Evolutionary conservation across 1,284 basidiomycete genomes (phyloP), one percentile per base, ranked within the genome.

Genomic region (Puccinia coronata): DNA sequence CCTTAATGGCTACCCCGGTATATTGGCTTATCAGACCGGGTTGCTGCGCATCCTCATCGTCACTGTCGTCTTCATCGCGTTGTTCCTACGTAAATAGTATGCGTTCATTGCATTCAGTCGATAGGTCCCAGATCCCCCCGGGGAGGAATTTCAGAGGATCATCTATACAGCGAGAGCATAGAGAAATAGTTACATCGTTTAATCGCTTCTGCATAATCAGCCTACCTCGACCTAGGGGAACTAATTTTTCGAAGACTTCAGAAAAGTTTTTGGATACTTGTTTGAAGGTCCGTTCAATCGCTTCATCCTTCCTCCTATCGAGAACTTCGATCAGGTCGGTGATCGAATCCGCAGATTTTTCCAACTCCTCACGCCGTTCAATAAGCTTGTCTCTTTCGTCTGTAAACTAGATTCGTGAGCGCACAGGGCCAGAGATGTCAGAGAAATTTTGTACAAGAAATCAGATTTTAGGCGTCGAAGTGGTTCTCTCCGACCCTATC

Each of bases 231-330:
- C 97, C 97, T 69, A 93, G 93, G 2, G 97, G 96, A 0, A 99
- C 97, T n/a, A 99, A 89, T 86, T 92, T 93, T 87, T 96, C 95
- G 86, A 99, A 99, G 16, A 99, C 95, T 83, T 98, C 94, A 84
- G 94, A 93, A 87, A 99, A 99, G 87, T 98, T 95, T 84, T 91
- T 94, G 23, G 94, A 94, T 1, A 99, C 97, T 86, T 98, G 95
- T 88, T 96, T 97, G 88, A 98, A 99, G 0, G 96, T 99, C 49
- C 95, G 89, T 87, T 98, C 95, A 83, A 99, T 98, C 2, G 97
- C 96, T 86, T 98, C 97, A 85, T 98, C 96, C 87, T 99, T 99
- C 82, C 96, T 90, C 86, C 96, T 93, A 86, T 99, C 97, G 16
- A 99, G 90, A 6, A 94, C 93, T 82, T 94, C 90, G 53, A 99